Evolutionary conservation across 2,329 filamentous ascomycete genomes (phyloP), one percentile per base, ranked within the genome.

Genomic region (Trichoderma breve): DNA sequence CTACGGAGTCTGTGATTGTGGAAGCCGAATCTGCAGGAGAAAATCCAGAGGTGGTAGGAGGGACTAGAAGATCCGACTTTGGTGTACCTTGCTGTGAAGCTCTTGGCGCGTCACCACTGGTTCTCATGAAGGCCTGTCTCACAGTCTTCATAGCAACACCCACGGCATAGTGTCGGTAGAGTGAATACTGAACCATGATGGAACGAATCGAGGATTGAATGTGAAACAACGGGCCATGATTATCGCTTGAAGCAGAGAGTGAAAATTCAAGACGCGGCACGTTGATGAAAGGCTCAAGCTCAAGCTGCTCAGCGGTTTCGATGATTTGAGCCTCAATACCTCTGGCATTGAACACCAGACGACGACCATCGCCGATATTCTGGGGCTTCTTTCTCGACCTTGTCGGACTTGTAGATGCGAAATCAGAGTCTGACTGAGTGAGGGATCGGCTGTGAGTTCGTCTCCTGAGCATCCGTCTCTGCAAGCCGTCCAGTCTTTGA

Each of bases 281-380:
- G 53, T 90, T 92, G 74, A 98, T 81, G 78, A 98, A 98, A 0
- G 95, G 91, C 71, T 98, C 94, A 3, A 90, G 84, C 79, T 98
- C 94, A 81, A 94, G 92, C 74, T 90, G 92, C 73, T 98, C 93
- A 3, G 92, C 88, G 0, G 92, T 92, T 79, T 99, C 96, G 62
- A 98, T 91, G 63, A 98, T 92, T 76, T 96, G 95, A 0, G 92
- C 94, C 80, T 98, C 96, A 4, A 99, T 85, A 0, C 94, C 94
- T 73, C 93, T 90, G 47, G 93, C 88, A 78, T 97, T 93, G 30
- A 98, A 82, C 4, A 93, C 90, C 32, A 99, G 83, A 36, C 93
- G 90, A 72, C 96, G 89, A 2, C 95, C 95, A 82, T 99, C 95
- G 14, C 88, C 88, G 2, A 83, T 79, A n/a, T 83, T 83, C 70